These are phyloP conservation scores for Vitis rotundifolia DNA, from an alignment of 164 flowering plant species.

Conservation along the genomic window DNA sequence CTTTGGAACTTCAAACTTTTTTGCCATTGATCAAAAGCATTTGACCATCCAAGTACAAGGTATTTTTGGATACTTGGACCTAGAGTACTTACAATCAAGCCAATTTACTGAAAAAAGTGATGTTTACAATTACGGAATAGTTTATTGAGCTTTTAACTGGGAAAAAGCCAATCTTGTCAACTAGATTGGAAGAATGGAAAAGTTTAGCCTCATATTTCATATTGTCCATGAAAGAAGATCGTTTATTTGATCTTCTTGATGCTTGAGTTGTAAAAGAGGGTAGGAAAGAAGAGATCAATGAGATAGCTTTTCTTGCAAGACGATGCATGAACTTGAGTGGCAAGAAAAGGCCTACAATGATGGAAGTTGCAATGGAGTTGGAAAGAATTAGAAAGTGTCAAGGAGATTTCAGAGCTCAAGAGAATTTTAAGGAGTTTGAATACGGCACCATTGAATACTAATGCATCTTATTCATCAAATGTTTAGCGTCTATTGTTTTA, in stretches of 20 bases:
- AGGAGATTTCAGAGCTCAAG: too few species aligned
- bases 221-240: conserved; percentile 13
- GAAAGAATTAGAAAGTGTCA: conserved; percentile 1
- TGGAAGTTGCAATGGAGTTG: conserved; percentile 12
- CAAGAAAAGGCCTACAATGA: conserved; percentile 26
- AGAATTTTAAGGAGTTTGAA: too few species aligned
- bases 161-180: conserved; percentile 14
- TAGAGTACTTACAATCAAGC: conserved; percentile 22
- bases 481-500: too few species aligned
- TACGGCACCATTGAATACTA: too few species aligned
- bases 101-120: conserved; percentile 15
- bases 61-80: conserved; percentile 21
- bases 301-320: conserved; percentile 17
- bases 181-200: conserved; percentile 7
- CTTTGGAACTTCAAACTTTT: conserved; percentile 19
- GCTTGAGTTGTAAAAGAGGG: conserved; percentile 7
- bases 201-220: conserved; percentile 22
- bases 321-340: conserved; percentile 19
- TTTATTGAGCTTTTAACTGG: conserved; percentile 26
- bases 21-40: conserved; percentile 15
- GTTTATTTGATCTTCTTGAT: conserved; percentile 19
- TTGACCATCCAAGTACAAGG: conserved; percentile 17
- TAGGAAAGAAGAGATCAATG: conserved; percentile 19
- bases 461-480: too few species aligned
- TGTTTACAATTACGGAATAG: conserved; percentile 20